Evolutionary conservation across 2,329 filamentous ascomycete species (phyloP).

Genomic region (Colletotrichum musae): DNA sequence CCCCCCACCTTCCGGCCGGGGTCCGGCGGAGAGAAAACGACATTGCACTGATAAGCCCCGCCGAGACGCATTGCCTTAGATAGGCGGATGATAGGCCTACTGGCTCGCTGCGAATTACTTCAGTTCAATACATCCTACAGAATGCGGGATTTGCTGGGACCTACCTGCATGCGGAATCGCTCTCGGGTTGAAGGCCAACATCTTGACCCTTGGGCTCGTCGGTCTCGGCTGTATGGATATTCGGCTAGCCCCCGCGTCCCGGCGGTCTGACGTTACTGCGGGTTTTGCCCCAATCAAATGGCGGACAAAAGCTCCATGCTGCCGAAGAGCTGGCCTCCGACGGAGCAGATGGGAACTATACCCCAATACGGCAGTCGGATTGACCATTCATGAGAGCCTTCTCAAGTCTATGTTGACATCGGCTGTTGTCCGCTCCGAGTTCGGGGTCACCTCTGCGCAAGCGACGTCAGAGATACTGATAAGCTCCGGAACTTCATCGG

Average conservation of each 20-base stretch:
- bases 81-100: too few relatives aligned
- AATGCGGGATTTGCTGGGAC: neutral
- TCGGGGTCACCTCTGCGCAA: neutral
- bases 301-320: neutral
- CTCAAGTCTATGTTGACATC: neutral
- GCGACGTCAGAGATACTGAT: too few relatives aligned
- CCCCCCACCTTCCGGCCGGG: conserved; percentile 17
- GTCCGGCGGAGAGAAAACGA: neutral
- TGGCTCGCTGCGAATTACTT: neutral
- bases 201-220: neutral
- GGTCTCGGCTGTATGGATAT: neutral
- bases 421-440: neutral
- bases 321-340: too few relatives aligned
- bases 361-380: conserved; percentile 1
- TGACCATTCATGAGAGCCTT: neutral
- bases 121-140: neutral
- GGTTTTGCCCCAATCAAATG: neutral
- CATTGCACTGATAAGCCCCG: conserved; percentile 27
- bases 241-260: neutral
- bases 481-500: too few relatives aligned
- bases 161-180: neutral
- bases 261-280: conserved; percentile 6
- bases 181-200: neutral
- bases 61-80: neutral
- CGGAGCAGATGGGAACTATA: neutral